Evolutionary conservation across 2,329 filamentous ascomycete genomes (phyloP), one percentile per base, ranked within the genome.

Genomic region (Chaetomiaceae sp.): DNA sequence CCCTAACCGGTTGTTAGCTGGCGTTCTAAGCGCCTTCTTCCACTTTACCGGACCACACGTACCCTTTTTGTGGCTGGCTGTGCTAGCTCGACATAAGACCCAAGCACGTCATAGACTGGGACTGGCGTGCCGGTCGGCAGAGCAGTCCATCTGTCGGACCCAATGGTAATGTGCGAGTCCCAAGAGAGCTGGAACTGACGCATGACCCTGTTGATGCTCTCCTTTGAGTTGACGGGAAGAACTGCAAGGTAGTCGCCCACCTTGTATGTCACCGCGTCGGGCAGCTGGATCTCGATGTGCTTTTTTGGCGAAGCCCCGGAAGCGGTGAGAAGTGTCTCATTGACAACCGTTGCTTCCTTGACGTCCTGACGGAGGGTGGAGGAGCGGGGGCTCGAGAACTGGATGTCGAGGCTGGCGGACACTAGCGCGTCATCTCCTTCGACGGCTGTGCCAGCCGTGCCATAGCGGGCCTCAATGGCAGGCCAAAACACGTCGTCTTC

Each of bases 161-260:
- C 69, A 42, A 89, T 82, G 8, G 78, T 82, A 38, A 89, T 69
- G 56, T 80, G 76, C 2, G 83, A 79, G 65, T 91, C 87, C 80
- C 84, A 86, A 0, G 85, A 77, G 0, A 92, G 70, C 1, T 77
- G 71, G 65, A 90, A 91, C 18, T 77, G 74, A 16, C 77, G 73
- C 69, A 90, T 80, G 0, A 80, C 85, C 8, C 86, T 76, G 4
- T 76, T 74, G 2, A 91, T 79, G 9, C 74, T 81, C 27, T 76
- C 69, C 41, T 75, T 75, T 1, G 82, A 81, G 65, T 92, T 92
- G 27, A 88, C 69, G 0, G 88, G 88, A 1, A 90, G 72, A 2
- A 90, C 74, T 0, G 86, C 85, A 0, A 92, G 76, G 65, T 94
- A 92, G 64, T 92, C 88, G 13, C 88, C 89, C 2, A 85, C 79